Percentiles rank a stretch among this genome's conserved stretches.
Conservation (phyloP, 257 asterid species). For the Forsythia viridissima region DNA sequence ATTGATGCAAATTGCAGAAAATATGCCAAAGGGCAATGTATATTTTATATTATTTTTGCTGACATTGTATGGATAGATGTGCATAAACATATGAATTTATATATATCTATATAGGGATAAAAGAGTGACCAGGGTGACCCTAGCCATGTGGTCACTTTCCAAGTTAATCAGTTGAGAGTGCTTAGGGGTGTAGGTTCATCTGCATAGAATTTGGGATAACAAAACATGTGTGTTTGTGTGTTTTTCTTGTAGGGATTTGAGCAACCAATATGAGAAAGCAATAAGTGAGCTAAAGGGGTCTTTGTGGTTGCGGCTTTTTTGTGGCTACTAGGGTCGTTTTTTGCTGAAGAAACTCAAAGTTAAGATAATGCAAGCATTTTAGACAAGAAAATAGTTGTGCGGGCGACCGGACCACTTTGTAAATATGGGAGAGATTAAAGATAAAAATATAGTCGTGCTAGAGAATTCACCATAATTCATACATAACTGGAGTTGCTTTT, state of each 20-base stretch:
- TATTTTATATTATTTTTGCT: too few species aligned
- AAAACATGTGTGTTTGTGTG: background rate
- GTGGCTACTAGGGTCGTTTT: background rate
- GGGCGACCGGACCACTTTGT: too few species aligned
- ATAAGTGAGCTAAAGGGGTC: slow-evolving; percentile 1
- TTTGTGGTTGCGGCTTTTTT: background rate
- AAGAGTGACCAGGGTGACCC: background rate
- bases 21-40: background rate
- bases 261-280: background rate
- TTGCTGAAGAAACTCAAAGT: background rate
- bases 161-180: background rate
- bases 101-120: background rate
- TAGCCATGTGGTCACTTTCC: background rate
- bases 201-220: slow-evolving; percentile 16
- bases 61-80: background rate
- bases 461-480: too few species aligned
- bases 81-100: too few species aligned
- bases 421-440: too few species aligned
- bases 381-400: too few species aligned
- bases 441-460: background rate
- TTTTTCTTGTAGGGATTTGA: background rate
- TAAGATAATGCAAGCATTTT: background rate
- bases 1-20: background rate
- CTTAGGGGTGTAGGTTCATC: slow-evolving; percentile 20
- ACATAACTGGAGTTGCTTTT: too few species aligned